Evolutionary conservation across 140 eudicot species (phyloP), one percentile per base, ranked within the genome.

Genomic region (Cichorium intybus): DNA sequence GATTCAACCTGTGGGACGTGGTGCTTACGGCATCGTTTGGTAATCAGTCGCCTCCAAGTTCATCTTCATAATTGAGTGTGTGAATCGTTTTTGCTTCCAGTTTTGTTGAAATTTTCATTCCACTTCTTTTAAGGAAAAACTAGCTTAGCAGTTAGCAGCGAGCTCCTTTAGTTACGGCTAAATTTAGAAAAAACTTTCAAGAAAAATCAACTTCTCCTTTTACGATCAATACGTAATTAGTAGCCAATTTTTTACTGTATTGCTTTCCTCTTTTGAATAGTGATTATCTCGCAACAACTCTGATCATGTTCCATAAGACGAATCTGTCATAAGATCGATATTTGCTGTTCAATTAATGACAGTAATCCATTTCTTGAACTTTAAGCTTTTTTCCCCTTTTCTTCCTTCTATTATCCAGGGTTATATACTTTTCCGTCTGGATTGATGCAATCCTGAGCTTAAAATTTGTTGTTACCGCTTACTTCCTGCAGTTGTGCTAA

Each of bases 21-120:
- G 96, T 56, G 97, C 97, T 34, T 90, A 90, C 31, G 96, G 97
- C 18, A 81, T 87, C 54, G 97, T 90, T 61, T 90, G 97, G 95
- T 90, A 87, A 51, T 24, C 11, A 1, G 15, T 51, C 41, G 21
- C 27, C 52, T 6, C 12, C 20, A 27, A 56, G 11, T 31, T 18
- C 22, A 0, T 26, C 58, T 61, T 10, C 57, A 6, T 34, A 14
- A 34, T 35, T 9, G 0, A 3, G 18, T 41, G 0, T 41, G 18
- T 41, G 48, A 15, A 43, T 4, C 49, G 14, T 43, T 15, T 39
- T 2, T 5, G 60, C 35, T 56, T 56, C 62, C 24, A 22, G n/a
- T 35, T 59, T 60, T 34, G 14, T 6, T 62, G 26, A 11, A 62
- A 39, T 24, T 60, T 24, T 4, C n/a, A 24, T 61, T 8, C 24